Evolutionary conservation across 257 asterid species (phyloP), one percentile per base, ranked within the genome.

Genomic region (Salvia miltiorrhiza): DNA sequence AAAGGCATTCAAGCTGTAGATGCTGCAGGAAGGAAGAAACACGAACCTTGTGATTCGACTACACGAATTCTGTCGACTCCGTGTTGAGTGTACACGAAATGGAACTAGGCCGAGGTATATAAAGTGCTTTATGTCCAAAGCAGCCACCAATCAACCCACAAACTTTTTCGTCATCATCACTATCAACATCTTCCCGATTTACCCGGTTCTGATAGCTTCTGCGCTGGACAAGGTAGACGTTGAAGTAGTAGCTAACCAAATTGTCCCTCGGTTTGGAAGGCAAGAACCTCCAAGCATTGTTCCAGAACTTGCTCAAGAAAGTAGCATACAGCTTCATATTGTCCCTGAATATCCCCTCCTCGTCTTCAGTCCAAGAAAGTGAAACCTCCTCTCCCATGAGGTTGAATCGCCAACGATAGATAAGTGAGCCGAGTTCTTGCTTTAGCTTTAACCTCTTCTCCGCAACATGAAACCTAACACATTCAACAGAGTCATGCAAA

Each of bases 301-400:
- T 79, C 93, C 93, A 79, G 59, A 84, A 84, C 65, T 72, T 76
- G 61, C 80, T 80, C 4, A 70, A 64, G 56, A 71, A 56, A 1
- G 78, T 59, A 66, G 72, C 62, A 4, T 70, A 19, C 21, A 67
- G 56, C 73, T 70, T 79, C 58, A 89, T 67, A 73, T 75, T 75
- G 57, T 74, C 81, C 78, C 84, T 87, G 82, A 89, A 91, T 32
- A 50, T 73, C 11, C 62, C 65, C 63, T 84, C 96, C 77, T 89
- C 93, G 60, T 84, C 84, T 53, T 55, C 62, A 7, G 87, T 84
- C 97, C 97, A 91, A 23, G 90, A 89, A 59, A 91, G 88, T 0
- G 95, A 89, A 72, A 89, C 89, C 78, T 91, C 97, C 83, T 91
- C 97, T 3, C 97, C 96, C 97, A 87, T 91, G 63, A 64, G 81